Conservation (phyloP, 306 rosid species). For the Inga laurina region DNA sequence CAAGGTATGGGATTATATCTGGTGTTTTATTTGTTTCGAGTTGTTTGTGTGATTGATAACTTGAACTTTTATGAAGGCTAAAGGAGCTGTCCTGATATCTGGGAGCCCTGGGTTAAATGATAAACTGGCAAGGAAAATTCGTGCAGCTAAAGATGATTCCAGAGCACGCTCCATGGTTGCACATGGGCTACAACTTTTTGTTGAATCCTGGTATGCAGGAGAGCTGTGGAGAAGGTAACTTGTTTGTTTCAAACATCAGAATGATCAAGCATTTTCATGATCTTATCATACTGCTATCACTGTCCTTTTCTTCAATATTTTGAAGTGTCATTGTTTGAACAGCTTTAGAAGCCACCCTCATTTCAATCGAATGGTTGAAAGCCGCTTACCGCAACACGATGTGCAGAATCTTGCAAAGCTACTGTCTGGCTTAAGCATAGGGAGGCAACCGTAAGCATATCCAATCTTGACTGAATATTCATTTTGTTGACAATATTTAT, state of each 20-base stretch:
- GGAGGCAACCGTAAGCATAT: conserved; percentile 84
- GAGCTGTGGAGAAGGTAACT: conserved; percentile 79
- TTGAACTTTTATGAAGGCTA: conserved; percentile 48
- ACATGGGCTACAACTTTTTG: conserved; percentile 73
- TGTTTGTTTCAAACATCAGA: conserved; percentile 15
- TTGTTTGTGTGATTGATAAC: conserved; percentile 16
- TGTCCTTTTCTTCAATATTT: conserved; percentile 7
- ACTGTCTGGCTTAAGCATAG: conserved; percentile 75
- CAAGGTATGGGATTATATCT: conserved; percentile 49
- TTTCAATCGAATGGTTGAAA: conserved; percentile 52
- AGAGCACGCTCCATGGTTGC: conserved; percentile 57
- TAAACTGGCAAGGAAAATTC: conserved; percentile 64
- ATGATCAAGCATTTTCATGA: conserved; percentile 29
- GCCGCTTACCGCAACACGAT: conserved; percentile 69
- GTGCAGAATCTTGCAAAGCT: conserved; percentile 62
- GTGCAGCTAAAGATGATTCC: conserved; percentile 82
- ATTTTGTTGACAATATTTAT: conserved; percentile 25
- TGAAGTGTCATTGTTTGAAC: conserved; percentile 27
- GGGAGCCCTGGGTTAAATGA: conserved; percentile 92
- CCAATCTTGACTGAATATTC: conserved; percentile 19
- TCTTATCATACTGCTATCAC: conserved; percentile 12
- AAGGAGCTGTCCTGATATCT: conserved; percentile 79
- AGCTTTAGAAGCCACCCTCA: conserved; percentile 89
- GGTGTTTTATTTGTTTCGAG: conserved; percentile 24
- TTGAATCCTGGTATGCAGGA: conserved; percentile 82